These are phyloP conservation scores for Zanthoxylum bungeanum DNA, from an alignment of 345 rosid genomes.

Conservation along the genomic window DNA sequence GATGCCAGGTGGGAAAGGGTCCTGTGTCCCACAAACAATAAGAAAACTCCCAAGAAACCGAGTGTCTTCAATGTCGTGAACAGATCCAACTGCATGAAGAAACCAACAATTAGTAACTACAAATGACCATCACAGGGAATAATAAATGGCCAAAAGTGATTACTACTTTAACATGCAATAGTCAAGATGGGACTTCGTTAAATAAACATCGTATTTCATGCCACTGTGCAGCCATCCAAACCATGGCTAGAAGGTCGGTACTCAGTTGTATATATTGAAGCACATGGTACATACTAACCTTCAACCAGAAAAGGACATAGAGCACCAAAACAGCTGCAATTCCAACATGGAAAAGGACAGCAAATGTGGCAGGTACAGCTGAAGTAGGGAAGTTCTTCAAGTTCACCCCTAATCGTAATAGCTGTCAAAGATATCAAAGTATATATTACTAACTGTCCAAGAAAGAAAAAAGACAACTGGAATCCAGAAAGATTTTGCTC, in stretches of 20 bases:
- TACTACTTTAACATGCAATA: no score
- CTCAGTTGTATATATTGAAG: background rate
- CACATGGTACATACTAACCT: constrained; percentile 42
- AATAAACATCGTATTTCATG: background rate
- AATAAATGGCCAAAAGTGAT: no score
- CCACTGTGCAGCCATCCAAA: background rate
- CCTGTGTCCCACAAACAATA: constrained; percentile 85
- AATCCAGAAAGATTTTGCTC: background rate
- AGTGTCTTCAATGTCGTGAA: constrained; percentile 84
- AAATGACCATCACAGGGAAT: background rate
- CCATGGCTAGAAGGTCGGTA: no score
- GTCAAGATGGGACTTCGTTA: background rate
- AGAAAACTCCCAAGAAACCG: constrained; percentile 72
- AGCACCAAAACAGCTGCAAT: constrained; percentile 83
- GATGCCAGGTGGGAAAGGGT: constrained; percentile 78
- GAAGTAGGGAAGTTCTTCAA: constrained; percentile 85
- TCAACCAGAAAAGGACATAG: constrained; percentile 89
- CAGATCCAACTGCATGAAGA: constrained; percentile 67
- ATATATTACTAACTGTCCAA: background rate
- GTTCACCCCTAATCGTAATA: constrained; percentile 68
- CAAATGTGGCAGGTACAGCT: constrained; percentile 56
- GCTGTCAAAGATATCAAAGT: constrained; percentile 38
- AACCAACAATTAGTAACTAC: background rate
- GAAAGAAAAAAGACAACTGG: background rate
- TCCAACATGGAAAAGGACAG: constrained; percentile 78